Base-by-base conservation (phyloP, 2,329 filamentous ascomycete species). In the Coniella lustricola region DNA sequence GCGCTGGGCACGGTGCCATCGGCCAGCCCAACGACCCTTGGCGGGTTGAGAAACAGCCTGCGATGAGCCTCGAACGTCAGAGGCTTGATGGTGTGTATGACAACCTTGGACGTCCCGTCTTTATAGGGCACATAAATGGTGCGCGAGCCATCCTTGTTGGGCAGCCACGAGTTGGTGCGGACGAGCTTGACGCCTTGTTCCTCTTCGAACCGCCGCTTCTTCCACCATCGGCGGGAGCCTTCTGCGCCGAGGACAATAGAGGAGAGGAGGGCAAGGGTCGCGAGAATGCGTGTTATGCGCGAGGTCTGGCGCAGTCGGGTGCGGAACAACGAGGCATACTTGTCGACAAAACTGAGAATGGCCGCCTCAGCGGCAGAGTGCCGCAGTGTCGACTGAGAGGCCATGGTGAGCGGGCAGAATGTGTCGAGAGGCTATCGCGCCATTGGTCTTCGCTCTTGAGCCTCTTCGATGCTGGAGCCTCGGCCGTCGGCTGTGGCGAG, bases 21-120 rank as follows among this genome's bases (percentile, higher is more conserved):
- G 34, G 77, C 75, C 41, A 93, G 75, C 1, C 89, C 85, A 12
- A 89, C 86, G 16, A 90, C 86, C 52, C 89, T 77, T 4, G 90
- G 90, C 1, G 91, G 90, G 60, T 95, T 93, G 41, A 98, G 73
- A 64, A 98, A 98, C 25, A 98, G 75, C 21, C 94, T 79, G 25
- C 93, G 81, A 68, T 98, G 93, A 5, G 93, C 94, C 73, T 98
- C 91, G 63, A 97, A 98, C 0, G 93, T 98, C 32, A 91, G 85
- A 17, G 83, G 81, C 63, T 96, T 96, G 22, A 90, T 98, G 5
- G 86, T 84, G 62, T 88, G 76, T 55, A 98, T 96, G 49, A 86
- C 85, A 41, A 98, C 91, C 66, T 94, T 95, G 56, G 90, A 86
- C 2, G 90, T 95, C 46, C 82, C 76, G 57, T 90, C 80, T 65